Evolutionary conservation across 2,329 filamentous ascomycete genomes (phyloP), one percentile per base, ranked within the genome.

Genomic region (Cytospora leucostoma): DNA sequence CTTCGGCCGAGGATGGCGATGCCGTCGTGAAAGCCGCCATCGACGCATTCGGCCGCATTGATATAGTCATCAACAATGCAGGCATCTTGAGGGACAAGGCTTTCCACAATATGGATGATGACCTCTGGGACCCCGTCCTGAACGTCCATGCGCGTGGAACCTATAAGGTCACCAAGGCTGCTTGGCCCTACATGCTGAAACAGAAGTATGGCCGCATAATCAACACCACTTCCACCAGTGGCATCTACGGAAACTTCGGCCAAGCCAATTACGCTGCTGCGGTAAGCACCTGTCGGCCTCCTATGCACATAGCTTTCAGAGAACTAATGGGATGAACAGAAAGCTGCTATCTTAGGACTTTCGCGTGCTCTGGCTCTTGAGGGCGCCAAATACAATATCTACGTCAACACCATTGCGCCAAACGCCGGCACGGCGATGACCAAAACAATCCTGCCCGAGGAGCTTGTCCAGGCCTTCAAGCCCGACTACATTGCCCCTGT

Each of bases 211-310:
- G 95, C 69, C 92, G 95, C 72, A 88, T 99, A 66, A 84, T 99
- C 73, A 99, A 99, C 84, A 99, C 95, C 55, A 95, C 95, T 49
- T 96, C 92, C 40, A 98, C 95, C 56, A 96, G 91, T 71, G 95
- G 95, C 78, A 96, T 99, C 77, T 99, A 99, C 76, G 95, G 95
- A 71, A 99, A 97, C 85, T 99, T 99, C 75, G 95, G 95, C 67
- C 95, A 99, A 79, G 92, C 94, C 72, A 99, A 99, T 84, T 99
- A 99, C 77, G 86, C 95, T 67, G 92, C 94, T 64, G 91, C 91
- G 63, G 88, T 91, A 84, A 80, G 88, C 83, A 47, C 2, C 38
- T 12, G 59, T 49, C 15, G 33, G n/a, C 10, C 0, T 34, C 7
- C 50, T 7, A 37, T 32, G 27, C 3, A 1, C 13, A 7, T 15